Base-by-base conservation (phyloP, 2,329 filamentous ascomycete species). In the Incumbomyces lentus region DNA sequence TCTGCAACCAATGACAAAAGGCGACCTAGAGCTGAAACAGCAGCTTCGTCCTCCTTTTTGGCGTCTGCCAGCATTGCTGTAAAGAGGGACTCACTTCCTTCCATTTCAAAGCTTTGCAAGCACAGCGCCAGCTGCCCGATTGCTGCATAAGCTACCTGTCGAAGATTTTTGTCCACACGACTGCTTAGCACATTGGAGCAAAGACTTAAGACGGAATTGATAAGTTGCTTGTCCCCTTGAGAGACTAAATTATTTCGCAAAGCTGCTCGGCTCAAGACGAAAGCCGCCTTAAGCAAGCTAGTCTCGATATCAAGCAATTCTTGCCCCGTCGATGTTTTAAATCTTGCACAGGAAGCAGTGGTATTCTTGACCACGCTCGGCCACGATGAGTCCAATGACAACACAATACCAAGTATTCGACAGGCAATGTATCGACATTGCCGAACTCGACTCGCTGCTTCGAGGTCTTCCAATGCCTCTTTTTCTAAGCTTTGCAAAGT, bases 11-110 rank as follows among this genome's bases (percentile, higher is more conserved):
- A 42, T 1, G 44, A 47, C 6, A 56, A 30, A 2, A 96, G 68
- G 40, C 84, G 76, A 0, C 92, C 92, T 4, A 96, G 70, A 2
- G 86, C 79, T n/a, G 77, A 65, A 41, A 95, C 90, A 0, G 90
- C 84, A 47, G 76, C 81, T 58, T 93, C 89, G 47, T 86, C 85
- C 7, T 87, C 84, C 48, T 84, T 80, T 60, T 88, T 92, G 8
- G 86, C 82, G 49, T 82, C 77, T 1, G 73, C 69, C 5, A 77
- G 71, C 0, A 95, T 68, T 6, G 78, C 75, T 14, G 81, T 73
- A 18, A 81, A 70, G 12, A 46, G 10, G 2, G 14, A 17, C 12
- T 14, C 26, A 13, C 88, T 68, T 1, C 71, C 62, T 39, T 70
- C 64, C 55, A 64, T 56, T 52, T 59, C 50, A 13, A 57, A 48